Percentiles rank a stretch among this genome's conserved stretches.
Evolutionary conservation across 257 asterid species (phyloP).

Genomic region (Solanum infundibuliforme): DNA sequence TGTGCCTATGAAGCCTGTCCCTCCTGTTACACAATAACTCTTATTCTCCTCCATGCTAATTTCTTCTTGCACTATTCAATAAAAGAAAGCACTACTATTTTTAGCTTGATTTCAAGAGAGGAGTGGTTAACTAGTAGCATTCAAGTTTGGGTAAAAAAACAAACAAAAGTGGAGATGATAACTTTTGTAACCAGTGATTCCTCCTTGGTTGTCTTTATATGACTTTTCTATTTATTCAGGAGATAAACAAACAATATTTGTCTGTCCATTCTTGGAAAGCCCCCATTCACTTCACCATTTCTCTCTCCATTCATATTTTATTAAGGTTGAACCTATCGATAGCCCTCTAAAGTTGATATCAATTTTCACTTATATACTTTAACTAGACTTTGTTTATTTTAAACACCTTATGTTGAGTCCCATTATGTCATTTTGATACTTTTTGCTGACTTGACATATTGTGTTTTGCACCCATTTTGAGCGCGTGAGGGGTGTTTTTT

Average conservation of each 20-base stretch:
- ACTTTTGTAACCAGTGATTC: neutral
- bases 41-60: neutral
- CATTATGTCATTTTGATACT: too few relatives aligned
- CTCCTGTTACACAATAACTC: slow-evolving; percentile 78
- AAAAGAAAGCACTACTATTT: neutral
- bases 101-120: neutral
- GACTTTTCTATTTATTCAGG: neutral
- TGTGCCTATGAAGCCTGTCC: slow-evolving; percentile 82
- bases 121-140: neutral
- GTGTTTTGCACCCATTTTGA: too few relatives aligned
- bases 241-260: neutral
- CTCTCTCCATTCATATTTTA: neutral
- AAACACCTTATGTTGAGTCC: too few relatives aligned
- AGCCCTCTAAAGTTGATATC: too few relatives aligned
- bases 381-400: too few relatives aligned
- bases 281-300: neutral
- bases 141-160: neutral
- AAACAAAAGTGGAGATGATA: neutral
- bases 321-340: too few relatives aligned
- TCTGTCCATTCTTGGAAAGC: neutral
- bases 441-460: too few relatives aligned
- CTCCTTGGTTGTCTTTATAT: neutral
- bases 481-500: too few relatives aligned
- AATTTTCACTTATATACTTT: too few relatives aligned
- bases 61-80: neutral